Evolutionary conservation across 1,139 yeast genomes (phyloP), one percentile per base, ranked within the genome.

Genomic region (Tardiomyces depauwii): DNA sequence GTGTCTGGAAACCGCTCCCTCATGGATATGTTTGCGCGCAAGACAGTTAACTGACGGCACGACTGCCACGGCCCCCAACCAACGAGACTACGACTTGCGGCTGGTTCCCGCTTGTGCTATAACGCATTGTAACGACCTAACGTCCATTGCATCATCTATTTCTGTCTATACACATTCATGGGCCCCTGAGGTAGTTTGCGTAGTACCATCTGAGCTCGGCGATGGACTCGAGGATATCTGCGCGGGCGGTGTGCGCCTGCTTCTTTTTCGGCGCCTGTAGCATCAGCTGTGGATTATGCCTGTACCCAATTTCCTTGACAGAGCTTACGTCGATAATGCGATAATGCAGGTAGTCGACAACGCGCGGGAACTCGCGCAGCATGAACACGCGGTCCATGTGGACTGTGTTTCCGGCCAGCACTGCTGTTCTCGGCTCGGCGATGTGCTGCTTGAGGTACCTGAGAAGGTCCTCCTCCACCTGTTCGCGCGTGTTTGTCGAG

Each of bases 321-420:
- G 89, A 71, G 9, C 95, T 82, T 18, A 91, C 98, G 58, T 93
- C 99, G 39, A 93, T 74, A 45, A 89, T 72, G 45, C 99, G 73
- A 62, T 93, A 91, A 60, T 82, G 89, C 53, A 91, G 68, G 58
- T 77, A 80, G 19, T 63, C 62, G 11, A 57, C 50, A 6, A 87
- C 80, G 43, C 71, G 62, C 1, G 97, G 97, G 66, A 91, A 80
- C 57, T 91, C 96, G 44, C 77, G 73, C 61, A 79, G 68, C 83
- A 93, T 76, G 65, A 91, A 93, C 48, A 83, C 72, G 50, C 88
- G 76, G 63, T 93, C 99, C 80, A 87, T 83, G 62, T 93, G 96
- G 23, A 93, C 79, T 0, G 95, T 76, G 58, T 89, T 91, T 1
- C 99, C 99, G 0, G 95, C 95, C 50, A 93, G 66, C 0, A 91